Evolutionary conservation across 768 basidiomycete genomes (phyloP), one percentile per base, ranked within the genome.

Genomic region (Boletus vermiculosoides): DNA sequence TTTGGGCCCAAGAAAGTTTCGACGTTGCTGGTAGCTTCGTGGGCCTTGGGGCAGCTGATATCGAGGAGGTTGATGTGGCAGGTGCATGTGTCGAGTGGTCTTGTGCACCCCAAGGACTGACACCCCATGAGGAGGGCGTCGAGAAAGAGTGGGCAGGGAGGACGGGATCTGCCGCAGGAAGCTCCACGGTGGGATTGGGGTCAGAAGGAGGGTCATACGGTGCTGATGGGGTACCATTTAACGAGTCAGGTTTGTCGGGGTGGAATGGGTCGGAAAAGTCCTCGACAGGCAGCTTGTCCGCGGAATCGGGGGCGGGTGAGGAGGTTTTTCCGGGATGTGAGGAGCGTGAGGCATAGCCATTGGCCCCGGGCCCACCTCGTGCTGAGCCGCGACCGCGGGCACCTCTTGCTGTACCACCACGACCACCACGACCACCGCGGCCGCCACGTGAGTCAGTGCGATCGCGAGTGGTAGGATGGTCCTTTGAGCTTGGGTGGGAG

Each of bases 1-100:
- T 79, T 65, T 93, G 88, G 9, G 91, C 91, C 90, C 90, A 93
- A 36, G 91, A 92, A 57, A 89, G 72, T 75, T 91, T 90, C 9
- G 88, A 84, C 13, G 82, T 87, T 30, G 87, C 83, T 42, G 89
- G 87, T 12, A 82, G 77, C 73, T 85, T 88, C 15, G 62, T 55
- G 64, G 71, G 61, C 73, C 79, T 61, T 58, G 41, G 50, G 9
- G 61, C 31, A 12, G 39, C 56, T 4, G 61, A 49, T 59, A 59
- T 67, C 20, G 49, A n/a, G 36, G 22, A 12, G 71, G 54, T 44
- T 45, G 58, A 33, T 13, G 54, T 61, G 34, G 61, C 44, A 34
- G 66, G 67, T 22, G 68, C 58, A n/a, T 71, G n/a, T 22, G 65
- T 56, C n/a, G 74, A 72, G n/a, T 74, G 75, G 61, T 79, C 78